Evolutionary conservation across 345 rosid species (phyloP), one percentile per base, ranked within the genome.

Genomic region (Raphanus sativus): DNA sequence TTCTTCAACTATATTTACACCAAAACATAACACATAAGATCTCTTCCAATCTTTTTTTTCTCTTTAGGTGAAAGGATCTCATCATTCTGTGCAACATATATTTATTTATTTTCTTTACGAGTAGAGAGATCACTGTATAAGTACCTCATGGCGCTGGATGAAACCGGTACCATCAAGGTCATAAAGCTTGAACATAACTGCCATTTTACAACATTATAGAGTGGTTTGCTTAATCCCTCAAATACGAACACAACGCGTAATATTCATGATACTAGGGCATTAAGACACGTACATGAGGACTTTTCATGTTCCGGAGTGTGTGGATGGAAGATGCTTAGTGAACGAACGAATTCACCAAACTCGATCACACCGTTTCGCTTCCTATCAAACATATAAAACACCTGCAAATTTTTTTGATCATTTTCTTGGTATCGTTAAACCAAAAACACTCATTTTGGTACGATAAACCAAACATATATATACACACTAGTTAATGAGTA

Each of bases 261-360:
- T 28, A 8, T 21, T 62, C 3, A 67, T 50, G 29, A 71, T 70
- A 26, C 5, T 11, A 45, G 30, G 63, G 11, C 4, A 38, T 28
- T 28, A 0, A 64, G 5, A n/a, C 34, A 72, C 85, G 67, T 85
- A 89, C 94, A 89, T 1, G 71, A n/a, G 10, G 85, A 82, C 75
- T 91, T 91, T 30, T 86, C 87, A 56, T 74, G 83, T 28, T 75
- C 72, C 16, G 88, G 82, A 72, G 94, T 91, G 69, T 83, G 54
- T 16, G 91, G 95, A 73, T 89, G 97, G 84, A 91, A 91, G 61
- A 86, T 54, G 73, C 87, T 86, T 12, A 91, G 80, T 33, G 97
- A 82, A 70, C 77, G 85, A 67, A 90, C 88, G 71, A 91, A 90
- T 83, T 91, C 97, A 59, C 76, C 88, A 55, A 92, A 90, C 40